Base-by-base conservation (phyloP, 768 basidiomycete species). In the Rhodotorula toruloides region DNA sequence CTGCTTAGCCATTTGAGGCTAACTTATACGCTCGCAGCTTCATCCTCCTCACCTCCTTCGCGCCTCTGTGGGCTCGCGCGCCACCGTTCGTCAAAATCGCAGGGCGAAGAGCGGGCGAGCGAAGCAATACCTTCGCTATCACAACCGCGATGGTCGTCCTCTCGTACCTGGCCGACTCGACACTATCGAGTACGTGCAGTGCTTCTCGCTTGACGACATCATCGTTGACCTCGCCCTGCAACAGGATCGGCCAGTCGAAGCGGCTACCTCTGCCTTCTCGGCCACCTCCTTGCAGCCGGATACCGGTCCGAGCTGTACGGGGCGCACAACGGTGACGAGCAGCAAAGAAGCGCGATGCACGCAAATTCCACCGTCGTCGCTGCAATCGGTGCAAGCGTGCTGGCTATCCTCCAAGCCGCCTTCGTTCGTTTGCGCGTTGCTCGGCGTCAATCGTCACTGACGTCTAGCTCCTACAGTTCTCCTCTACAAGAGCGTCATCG, bases 41-140 rank as follows among this genome's bases (percentile, higher is more conserved):
- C 49, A 31, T 71, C 46, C 61, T 73, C 58, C 60, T 74, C 34
- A 61, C 73, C 25, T 56, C 72, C 22, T 71, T 67, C 31, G 52
- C 67, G 0, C 39, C 72, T 17, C 37, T 74, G 0, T 74, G 73
- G 73, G 46, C 67, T 13, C 67, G 71, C 13, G 70, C 66, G 2
- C 31, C 65, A 12, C 70, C 68, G 0, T 65, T 69, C 19, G 27
- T 64, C 46, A 61, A 49, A 11, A 42, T 61, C 3, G 54, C 59
- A 34, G 61, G 70, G 27, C 61, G 58, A 3, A 67, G 57, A 37
- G 70, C 62, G 4, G 54, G 60, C 40, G 70, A 65, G 4, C 61
- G 54, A 27, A 64, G 54, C 49, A 71, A 71, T 36, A 65, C 70
- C 9, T 52, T 67, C 17, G 49, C 63, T 37, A 58, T 67, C 43